phyloP scores from a whole-genome alignment of 2,329 filamentous ascomycete species.

The Monilinia aucupariae region DNA sequence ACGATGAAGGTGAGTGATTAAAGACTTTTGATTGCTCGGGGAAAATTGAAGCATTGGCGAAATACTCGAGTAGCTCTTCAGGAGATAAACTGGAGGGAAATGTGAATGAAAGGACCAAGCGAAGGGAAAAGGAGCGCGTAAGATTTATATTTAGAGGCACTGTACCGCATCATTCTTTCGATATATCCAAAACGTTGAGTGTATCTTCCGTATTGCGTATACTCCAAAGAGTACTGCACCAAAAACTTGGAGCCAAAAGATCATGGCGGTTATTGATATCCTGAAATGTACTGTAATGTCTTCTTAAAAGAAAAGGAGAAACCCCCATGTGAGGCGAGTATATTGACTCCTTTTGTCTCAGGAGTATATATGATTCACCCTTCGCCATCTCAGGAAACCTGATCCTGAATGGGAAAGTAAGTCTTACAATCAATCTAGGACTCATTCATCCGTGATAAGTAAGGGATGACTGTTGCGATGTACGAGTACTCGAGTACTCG shows the following conservation, averaged over 20 bases:
- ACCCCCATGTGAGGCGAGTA: neutral
- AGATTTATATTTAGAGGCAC: neutral
- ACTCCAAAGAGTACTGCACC: neutral
- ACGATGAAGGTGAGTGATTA: neutral
- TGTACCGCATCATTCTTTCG: neutral
- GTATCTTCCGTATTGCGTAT: constrained; percentile 1
- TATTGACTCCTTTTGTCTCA: neutral
- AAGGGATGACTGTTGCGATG: neutral
- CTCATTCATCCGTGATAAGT: neutral
- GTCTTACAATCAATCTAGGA: neutral
- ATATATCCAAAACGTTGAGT: neutral
- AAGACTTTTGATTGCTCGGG: neutral
- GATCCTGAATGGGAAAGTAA: constrained; percentile 8
- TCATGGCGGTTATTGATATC: neutral
- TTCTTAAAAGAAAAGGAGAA: neutral
- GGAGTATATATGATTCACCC: neutral
- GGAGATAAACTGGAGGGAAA: neutral
- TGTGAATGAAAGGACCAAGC: neutral
- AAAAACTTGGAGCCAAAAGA: constrained; percentile 6
- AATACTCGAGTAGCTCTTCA: no score
- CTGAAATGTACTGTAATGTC: neutral
- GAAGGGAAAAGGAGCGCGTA: neutral
- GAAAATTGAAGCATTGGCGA: no score
- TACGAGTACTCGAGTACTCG: no score
- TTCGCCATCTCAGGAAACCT: constrained; percentile 7